Percentiles rank a stretch among this genome's conserved stretches.
Conservation (phyloP, 2,329 filamentous ascomycete genomes). For the Cladophialophora chaetospira region DNA sequence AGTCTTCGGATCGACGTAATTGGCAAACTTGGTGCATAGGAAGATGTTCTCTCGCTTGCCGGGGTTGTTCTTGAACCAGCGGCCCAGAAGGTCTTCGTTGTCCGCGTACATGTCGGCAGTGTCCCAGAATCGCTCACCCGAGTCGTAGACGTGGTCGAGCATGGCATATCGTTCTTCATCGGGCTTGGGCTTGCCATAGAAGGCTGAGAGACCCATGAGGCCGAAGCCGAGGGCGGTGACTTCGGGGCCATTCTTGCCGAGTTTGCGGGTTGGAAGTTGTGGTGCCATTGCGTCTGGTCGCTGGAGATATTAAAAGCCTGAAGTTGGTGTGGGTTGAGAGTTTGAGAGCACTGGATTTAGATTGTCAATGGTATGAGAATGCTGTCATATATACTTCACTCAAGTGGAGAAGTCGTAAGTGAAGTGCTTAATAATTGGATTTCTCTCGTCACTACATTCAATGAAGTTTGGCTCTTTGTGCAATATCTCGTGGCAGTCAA, state of each 20-base stretch:
- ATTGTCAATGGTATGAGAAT: too few relatives aligned
- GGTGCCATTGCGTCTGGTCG: conserved; percentile 7
- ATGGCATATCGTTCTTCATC: conserved; percentile 53
- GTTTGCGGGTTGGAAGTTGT: conserved; percentile 32
- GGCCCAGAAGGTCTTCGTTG: conserved; percentile 39
- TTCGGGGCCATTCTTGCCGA: conserved; percentile 38
- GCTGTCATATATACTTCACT: neutral
- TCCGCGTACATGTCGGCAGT: conserved; percentile 39
- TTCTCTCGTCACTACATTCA: too few relatives aligned
- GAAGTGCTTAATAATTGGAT: neutral
- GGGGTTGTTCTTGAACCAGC: conserved; percentile 33
- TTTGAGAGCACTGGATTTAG: too few relatives aligned
- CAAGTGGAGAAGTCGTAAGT: neutral
- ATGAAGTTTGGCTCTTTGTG: too few relatives aligned
- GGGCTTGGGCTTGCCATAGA: conserved; percentile 51
- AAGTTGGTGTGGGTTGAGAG: neutral
- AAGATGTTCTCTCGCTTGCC: conserved; percentile 34
- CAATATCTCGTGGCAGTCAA: too few relatives aligned
- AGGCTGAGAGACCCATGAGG: conserved; percentile 37
- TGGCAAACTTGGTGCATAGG: conserved; percentile 34
- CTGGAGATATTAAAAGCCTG: neutral
- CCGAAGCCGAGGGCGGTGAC: conserved; percentile 36
- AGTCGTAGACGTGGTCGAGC: conserved; percentile 38
- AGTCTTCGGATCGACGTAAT: conserved; percentile 31
- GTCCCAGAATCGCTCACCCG: conserved; percentile 40